phyloP scores from a whole-genome alignment of 768 basidiomycete genomes.

The Boletales sp. region DNA sequence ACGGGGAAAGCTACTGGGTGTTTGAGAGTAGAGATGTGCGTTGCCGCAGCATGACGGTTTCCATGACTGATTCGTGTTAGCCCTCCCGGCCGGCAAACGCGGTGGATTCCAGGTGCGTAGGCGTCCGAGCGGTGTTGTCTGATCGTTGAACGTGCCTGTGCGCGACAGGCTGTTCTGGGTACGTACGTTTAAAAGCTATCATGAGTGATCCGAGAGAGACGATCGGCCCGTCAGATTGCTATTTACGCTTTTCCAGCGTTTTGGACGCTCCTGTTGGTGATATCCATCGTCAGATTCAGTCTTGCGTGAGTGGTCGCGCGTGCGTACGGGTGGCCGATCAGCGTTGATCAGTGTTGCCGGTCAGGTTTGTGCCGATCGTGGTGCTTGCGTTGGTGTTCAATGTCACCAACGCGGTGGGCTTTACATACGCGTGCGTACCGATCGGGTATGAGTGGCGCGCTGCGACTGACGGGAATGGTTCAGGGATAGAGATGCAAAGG shows the following conservation, averaged over 20 bases:
- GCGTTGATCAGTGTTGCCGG: constrained; percentile 3
- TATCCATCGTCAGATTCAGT: constrained; percentile 86
- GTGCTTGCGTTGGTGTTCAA: constrained; percentile 94
- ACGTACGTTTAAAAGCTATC: constrained; percentile 22
- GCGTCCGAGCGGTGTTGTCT: constrained; percentile 3
- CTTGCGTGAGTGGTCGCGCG: constrained; percentile 59
- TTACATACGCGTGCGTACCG: constrained; percentile 81
- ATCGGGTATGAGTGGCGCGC: constrained; percentile 4
- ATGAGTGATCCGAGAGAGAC: constrained; percentile 13
- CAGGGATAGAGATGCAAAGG: constrained; percentile 90
- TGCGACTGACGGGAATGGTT: constrained; percentile 10
- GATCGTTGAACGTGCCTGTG: constrained; percentile 3
- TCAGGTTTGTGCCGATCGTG: constrained; percentile 92
- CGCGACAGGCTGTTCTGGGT: constrained; percentile 88
- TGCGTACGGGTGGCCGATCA: constrained; percentile 1
- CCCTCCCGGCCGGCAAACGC: constrained; percentile 87
- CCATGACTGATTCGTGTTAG: constrained; percentile 36
- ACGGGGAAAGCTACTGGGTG: constrained; percentile 95
- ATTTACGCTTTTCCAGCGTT: constrained; percentile 86
- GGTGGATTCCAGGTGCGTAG: constrained; percentile 77
- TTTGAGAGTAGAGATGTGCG: constrained; percentile 95
- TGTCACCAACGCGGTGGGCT: constrained; percentile 90
- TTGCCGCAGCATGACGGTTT: constrained; percentile 5
- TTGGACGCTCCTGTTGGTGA: constrained; percentile 84
- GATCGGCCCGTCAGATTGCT: constrained; percentile 55